Evolutionary conservation across 164 flowering plant species (phyloP).

Genomic region (Piper betle): DNA sequence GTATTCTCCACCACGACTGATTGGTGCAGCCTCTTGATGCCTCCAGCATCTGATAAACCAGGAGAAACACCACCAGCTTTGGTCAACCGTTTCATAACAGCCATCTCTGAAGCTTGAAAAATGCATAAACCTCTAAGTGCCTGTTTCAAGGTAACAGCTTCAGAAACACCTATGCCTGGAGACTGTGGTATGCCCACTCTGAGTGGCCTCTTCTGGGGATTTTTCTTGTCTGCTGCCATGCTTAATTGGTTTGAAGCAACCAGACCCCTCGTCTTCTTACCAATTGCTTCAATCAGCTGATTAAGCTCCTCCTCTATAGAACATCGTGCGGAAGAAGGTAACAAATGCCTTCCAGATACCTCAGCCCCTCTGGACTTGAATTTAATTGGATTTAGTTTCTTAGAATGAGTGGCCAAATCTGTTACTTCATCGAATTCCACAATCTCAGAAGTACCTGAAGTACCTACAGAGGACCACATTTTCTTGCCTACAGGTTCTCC

Average conservation of each 20-base stretch:
- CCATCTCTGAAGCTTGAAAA: conserved; percentile 92
- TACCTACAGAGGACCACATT: conserved; percentile 21
- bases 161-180: conserved; percentile 65
- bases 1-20: conserved; percentile 43
- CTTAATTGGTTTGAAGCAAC: conserved; percentile 15
- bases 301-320: conserved; percentile 55
- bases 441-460: conserved; percentile 40
- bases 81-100: conserved; percentile 58
- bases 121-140: conserved; percentile 85
- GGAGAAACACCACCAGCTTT: conserved; percentile 29
- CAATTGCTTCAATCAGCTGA: conserved; percentile 49
- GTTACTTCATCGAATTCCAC: conserved; percentile 39
- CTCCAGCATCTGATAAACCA: conserved; percentile 44
- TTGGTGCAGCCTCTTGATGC: conserved; percentile 41
- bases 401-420: conserved; percentile 10
- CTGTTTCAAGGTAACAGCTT: conserved; percentile 68
- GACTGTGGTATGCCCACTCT: conserved; percentile 35
- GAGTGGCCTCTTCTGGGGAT: conserved; percentile 58
- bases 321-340: conserved; percentile 17
- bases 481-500: not conserved
- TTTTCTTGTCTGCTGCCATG: conserved; percentile 22
- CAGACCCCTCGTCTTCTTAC: conserved; percentile 21
- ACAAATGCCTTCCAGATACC: conserved; percentile 9
- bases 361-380: conserved; percentile 14
- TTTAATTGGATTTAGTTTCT: conserved; percentile 6